Evolutionary conservation across 768 basidiomycete genomes (phyloP).

Genomic region (Mycena olivaceomarginata): DNA sequence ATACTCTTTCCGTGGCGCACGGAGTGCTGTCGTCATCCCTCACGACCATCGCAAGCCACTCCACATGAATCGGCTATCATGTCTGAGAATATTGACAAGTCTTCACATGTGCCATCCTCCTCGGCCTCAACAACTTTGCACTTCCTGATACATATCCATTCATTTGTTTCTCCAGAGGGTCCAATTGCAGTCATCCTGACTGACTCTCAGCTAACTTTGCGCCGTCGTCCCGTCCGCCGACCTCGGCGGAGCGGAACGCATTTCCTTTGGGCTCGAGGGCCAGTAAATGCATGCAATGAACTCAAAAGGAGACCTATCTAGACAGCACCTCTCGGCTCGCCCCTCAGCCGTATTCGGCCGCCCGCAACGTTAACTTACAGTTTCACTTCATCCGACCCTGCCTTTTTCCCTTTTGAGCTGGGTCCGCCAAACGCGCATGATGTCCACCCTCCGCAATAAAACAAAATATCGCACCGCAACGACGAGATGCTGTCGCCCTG

Average conservation of each 20-base stretch:
- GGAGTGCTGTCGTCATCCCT: conserved; percentile 32
- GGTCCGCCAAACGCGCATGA: conserved; percentile 27
- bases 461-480: conserved; percentile 17
- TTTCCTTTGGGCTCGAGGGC: conserved; percentile 20
- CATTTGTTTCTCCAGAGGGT: background rate
- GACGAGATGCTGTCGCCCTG: conserved; percentile 32
- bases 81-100: conserved; percentile 2
- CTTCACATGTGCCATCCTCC: background rate
- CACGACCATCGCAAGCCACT: conserved; percentile 12
- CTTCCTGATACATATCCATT: conserved; percentile 14
- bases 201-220: conserved; percentile 34
- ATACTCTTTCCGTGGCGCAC: conserved; percentile 30
- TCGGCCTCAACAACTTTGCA: background rate
- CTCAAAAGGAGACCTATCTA: conserved; percentile 39
- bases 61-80: conserved; percentile 32
- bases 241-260: conserved; percentile 39
- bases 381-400: conserved; percentile 38
- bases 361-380: conserved; percentile 38
- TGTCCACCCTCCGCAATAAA: background rate
- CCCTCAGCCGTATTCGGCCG: conserved; percentile 17
- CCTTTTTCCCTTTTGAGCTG: conserved; percentile 12
- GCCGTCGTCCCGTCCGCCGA: conserved; percentile 31
- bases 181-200: conserved; percentile 28
- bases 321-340: conserved; percentile 18
- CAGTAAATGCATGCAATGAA: conserved; percentile 25